Percentiles rank a stretch among this genome's conserved stretches.
phyloP scores from a whole-genome alignment of 805 yeast genomes.

The Candida methanosorbosa region DNA sequence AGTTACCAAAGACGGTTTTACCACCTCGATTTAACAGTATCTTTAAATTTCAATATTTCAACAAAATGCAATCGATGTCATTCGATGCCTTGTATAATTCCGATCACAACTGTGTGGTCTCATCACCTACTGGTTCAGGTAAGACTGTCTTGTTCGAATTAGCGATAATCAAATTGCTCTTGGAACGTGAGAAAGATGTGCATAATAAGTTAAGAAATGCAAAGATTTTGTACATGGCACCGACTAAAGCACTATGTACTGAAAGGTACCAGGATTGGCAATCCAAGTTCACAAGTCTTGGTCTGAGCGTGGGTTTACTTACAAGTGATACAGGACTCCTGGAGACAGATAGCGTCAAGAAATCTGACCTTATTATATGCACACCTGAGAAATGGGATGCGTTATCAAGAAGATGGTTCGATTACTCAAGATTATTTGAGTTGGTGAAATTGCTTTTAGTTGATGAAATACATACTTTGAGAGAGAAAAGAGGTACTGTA shows the following conservation, averaged over 20 bases:
- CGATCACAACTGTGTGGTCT: conserved; percentile 34
- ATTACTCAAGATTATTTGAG: conserved; percentile 29
- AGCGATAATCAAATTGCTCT: conserved; percentile 32
- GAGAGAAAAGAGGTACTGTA: conserved; percentile 39
- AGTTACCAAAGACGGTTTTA: conserved; percentile 12
- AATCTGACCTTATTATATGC: conserved; percentile 44
- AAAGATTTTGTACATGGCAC: conserved; percentile 45
- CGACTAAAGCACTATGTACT: conserved; percentile 48
- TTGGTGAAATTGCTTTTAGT: conserved; percentile 34
- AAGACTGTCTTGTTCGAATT: conserved; percentile 48
- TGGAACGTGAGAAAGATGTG: conserved; percentile 13
- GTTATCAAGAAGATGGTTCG: conserved; percentile 42
- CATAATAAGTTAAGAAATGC: conserved; percentile 11
- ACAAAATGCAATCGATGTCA: conserved; percentile 42
- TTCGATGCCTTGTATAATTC: conserved; percentile 28
- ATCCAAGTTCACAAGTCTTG: conserved; percentile 25
- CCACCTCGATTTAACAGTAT: conserved; percentile 29
- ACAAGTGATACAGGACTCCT: conserved; percentile 45
- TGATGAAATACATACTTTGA: conserved; percentile 40
- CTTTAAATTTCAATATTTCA: conserved; percentile 30
- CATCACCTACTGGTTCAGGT: conserved; percentile 56
- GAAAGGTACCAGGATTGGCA: conserved; percentile 43
- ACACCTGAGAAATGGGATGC: conserved; percentile 62
- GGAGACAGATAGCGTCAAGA: conserved; percentile 36
- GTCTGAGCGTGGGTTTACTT: conserved; percentile 37